Conservation (phyloP, 2,329 filamentous ascomycete genomes). For the Ophiosphaerella herpotricha region DNA sequence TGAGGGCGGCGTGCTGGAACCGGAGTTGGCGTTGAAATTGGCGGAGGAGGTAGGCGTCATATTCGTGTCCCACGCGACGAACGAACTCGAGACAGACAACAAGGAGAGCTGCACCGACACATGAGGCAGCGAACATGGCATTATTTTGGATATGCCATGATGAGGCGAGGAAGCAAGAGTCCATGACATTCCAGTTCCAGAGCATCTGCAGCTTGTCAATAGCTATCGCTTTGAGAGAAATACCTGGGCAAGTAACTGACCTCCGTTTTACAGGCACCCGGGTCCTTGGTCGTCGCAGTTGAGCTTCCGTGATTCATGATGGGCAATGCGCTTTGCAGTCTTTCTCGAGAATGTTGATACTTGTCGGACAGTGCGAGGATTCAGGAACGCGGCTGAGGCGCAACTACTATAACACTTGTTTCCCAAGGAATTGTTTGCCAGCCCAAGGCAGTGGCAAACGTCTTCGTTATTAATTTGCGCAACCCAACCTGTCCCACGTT, state of each 20-base stretch:
- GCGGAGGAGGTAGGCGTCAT: constrained; percentile 68
- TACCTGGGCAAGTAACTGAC: constrained; percentile 23
- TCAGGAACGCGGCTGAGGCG: neutral
- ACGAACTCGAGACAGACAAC: constrained; percentile 74
- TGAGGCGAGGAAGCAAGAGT: constrained; percentile 70
- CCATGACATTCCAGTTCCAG: constrained; percentile 78
- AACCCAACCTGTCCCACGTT: neutral
- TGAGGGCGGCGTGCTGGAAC: constrained; percentile 25
- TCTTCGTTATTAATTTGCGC: neutral
- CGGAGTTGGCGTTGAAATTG: constrained; percentile 51
- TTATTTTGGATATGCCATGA: constrained; percentile 72
- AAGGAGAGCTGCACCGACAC: constrained; percentile 77
- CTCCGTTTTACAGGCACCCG: constrained; percentile 46
- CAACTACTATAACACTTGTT: neutral
- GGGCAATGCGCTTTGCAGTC: constrained; percentile 6
- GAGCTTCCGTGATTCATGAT: constrained; percentile 21
- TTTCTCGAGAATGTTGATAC: neutral
- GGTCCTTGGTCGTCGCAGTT: constrained; percentile 17
- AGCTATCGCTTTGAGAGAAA: neutral
- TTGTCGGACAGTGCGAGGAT: neutral
- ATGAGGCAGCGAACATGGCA: constrained; percentile 78
- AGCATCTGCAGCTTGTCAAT: constrained; percentile 63
- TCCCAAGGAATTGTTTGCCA: neutral
- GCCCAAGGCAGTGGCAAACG: neutral
- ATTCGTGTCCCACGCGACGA: constrained; percentile 72